phyloP scores from a whole-genome alignment of 306 rosid genomes.

The Crotalaria pallida region DNA sequence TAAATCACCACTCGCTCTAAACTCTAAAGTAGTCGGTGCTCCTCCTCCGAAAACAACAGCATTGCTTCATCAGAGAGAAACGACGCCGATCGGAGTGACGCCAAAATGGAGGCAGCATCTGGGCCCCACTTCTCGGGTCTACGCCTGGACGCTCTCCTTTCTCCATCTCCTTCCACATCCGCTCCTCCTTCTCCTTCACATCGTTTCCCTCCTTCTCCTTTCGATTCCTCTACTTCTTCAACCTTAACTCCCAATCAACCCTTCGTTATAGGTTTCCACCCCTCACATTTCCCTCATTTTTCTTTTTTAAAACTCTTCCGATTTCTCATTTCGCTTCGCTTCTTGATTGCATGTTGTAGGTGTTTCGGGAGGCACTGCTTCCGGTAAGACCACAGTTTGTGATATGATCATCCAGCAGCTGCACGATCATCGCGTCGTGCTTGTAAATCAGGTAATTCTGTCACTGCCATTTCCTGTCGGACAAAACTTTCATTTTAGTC shows the following conservation, averaged over 20 bases:
- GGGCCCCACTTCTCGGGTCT: constrained; percentile 75
- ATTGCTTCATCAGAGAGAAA: no score
- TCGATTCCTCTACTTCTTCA: constrained; percentile 15
- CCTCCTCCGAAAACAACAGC: no score
- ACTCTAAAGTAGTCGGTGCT: no score
- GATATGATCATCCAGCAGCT: constrained; percentile 43
- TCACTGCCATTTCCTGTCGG: background rate
- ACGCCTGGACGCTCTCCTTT: constrained; percentile 42
- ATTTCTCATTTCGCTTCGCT: no score
- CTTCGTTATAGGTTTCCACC: constrained; percentile 53
- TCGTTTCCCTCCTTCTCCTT: constrained; percentile 13
- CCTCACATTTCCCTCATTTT: background rate
- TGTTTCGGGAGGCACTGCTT: constrained; percentile 82
- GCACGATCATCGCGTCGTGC: constrained; percentile 73
- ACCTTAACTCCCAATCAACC: constrained; percentile 35
- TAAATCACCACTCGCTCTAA: no score
- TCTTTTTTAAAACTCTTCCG: background rate
- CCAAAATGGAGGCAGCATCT: constrained; percentile 57
- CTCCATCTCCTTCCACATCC: constrained; percentile 31
- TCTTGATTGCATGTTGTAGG: constrained; percentile 23
- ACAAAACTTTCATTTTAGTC: background rate
- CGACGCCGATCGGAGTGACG: no score
- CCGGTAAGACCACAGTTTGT: constrained; percentile 67
- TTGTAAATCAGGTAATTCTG: constrained; percentile 46
- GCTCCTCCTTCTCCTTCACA: constrained; percentile 20